A percentile compares a stretch with the other conserved stretches of the same genome.
Evolutionary conservation across 805 yeast species (phyloP).

Genomic region (Saccharomycopsis schoenii): DNA sequence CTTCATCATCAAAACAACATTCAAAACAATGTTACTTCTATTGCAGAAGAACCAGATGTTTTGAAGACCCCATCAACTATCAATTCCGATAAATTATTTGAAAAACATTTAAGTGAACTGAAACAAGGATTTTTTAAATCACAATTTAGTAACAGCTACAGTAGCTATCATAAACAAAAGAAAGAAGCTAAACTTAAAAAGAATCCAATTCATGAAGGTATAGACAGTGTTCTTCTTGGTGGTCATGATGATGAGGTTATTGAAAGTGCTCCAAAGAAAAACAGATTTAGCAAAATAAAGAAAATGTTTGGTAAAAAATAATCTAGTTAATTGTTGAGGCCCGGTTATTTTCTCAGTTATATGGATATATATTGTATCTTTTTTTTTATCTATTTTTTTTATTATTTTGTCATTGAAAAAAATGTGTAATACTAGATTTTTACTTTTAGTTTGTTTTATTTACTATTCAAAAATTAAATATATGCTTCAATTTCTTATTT

Average conservation of each 20-base stretch:
- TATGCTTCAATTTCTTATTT: background rate
- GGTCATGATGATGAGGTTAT: background rate
- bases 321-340: background rate
- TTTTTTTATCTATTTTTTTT: background rate
- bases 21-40: background rate
- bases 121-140: conserved; percentile 11
- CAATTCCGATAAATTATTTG: conserved; percentile 17
- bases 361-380: background rate
- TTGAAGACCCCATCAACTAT: conserved; percentile 16
- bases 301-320: conserved; percentile 3
- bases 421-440: background rate
- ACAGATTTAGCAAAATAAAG: conserved; percentile 3
- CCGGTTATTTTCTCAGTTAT: background rate
- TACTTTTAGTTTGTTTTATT: background rate
- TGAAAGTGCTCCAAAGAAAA: background rate
- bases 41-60: conserved; percentile 10
- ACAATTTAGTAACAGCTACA: background rate
- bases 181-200: background rate
- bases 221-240: background rate
- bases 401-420: background rate
- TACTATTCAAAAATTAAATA: background rate
- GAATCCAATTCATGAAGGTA: background rate
- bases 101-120: conserved; percentile 16
- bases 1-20: background rate
- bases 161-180: background rate